Evolutionary conservation across 2,329 filamentous ascomycete genomes (phyloP), one percentile per base, ranked within the genome.

Genomic region (Colletotrichum karsti): DNA sequence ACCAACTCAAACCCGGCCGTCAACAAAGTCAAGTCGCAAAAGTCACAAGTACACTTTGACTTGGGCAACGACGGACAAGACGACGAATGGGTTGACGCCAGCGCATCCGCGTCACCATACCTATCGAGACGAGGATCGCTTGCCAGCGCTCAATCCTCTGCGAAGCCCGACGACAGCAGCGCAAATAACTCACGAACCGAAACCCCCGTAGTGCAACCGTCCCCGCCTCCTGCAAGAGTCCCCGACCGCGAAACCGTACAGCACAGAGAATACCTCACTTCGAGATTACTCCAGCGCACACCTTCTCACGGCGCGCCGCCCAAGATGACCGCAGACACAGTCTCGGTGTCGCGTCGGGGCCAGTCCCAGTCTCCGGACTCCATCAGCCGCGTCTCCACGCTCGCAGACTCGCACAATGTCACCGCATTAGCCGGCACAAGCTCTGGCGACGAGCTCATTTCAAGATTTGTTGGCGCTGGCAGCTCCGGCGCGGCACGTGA

Each of bases 31-130:
- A 82, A 80, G 72, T 60, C 77, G 30, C 71, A 71, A 72, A 88
- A 86, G 74, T 77, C 78, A 26, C 85, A 87, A 70, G 89, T 91
- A 33, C 89, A 90, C 74, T 91, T 91, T 72, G 88, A 90, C 73
- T 82, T 91, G 60, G 89, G 89, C 58, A 85, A 82, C 73, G 82
- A 84, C 74, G 78, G 77, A 24, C 77, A 76, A 41, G 85, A 88
- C 58, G 88, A 89, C 82, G 89, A 89, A 80, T 91, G 90, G 90
- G 87, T 91, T 44, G 90, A 92, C 77, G 88, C 89, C 67, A 91
- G 88, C 77, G 84, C 83, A 51, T 90, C 87, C 63, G 89, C 88
- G 57, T 90, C 88, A 10, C 89, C 89, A 5, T 86, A 88, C 69
- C 78, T 87, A 50, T 86, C 85, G 12, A 78, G 85, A 64, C 80